A percentile compares a stretch with the other conserved stretches of the same genome.
Evolutionary conservation across 2,329 filamentous ascomycete species (phyloP).

Genomic region (Amphichorda felina): DNA sequence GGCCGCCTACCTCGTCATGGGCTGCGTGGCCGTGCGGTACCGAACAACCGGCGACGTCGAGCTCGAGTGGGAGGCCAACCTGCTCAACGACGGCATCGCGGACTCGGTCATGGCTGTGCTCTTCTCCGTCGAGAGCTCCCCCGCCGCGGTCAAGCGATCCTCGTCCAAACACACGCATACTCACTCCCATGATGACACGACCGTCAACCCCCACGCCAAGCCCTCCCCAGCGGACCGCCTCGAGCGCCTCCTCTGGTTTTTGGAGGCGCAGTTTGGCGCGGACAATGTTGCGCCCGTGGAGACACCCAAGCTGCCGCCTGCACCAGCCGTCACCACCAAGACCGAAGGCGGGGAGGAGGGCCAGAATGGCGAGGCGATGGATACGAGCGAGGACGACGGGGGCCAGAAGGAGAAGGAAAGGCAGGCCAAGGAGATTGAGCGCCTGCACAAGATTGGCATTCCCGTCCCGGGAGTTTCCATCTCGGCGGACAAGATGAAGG

Average conservation of each 20-base stretch:
- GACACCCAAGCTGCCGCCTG: slow-evolving; percentile 38
- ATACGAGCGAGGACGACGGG: slow-evolving; percentile 20
- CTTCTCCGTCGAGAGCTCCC: slow-evolving; percentile 84
- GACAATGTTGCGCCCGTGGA: slow-evolving; percentile 72
- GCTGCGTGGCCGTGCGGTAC: slow-evolving; percentile 75
- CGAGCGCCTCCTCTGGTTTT: slow-evolving; percentile 81
- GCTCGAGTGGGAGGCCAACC: slow-evolving; percentile 94
- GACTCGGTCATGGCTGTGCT: slow-evolving; percentile 92
- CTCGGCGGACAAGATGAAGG: slow-evolving; percentile 75
- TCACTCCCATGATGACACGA: slow-evolving; percentile 12
- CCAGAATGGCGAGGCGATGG: slow-evolving; percentile 14
- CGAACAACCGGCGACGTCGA: slow-evolving; percentile 68
- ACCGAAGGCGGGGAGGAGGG: slow-evolving; percentile 9
- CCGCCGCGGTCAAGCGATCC: slow-evolving; percentile 76
- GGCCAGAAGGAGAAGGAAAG: slow-evolving; percentile 37
- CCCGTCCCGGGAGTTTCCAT: slow-evolving; percentile 84
- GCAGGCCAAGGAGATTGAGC: slow-evolving; percentile 60
- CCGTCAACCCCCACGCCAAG: slow-evolving; percentile 59
- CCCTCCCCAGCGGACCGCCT: slow-evolving; percentile 66
- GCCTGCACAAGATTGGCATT: slow-evolving; percentile 74
- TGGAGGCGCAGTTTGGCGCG: slow-evolving; percentile 89
- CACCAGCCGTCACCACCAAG: slow-evolving; percentile 2
- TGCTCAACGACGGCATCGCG: slow-evolving; percentile 96
- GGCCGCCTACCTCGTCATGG: slow-evolving; percentile 68
- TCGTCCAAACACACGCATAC: slow-evolving; percentile 19